Evolutionary conservation across 352 stramenopile species (phyloP).

Genomic region (Peronospora belbahrii): DNA sequence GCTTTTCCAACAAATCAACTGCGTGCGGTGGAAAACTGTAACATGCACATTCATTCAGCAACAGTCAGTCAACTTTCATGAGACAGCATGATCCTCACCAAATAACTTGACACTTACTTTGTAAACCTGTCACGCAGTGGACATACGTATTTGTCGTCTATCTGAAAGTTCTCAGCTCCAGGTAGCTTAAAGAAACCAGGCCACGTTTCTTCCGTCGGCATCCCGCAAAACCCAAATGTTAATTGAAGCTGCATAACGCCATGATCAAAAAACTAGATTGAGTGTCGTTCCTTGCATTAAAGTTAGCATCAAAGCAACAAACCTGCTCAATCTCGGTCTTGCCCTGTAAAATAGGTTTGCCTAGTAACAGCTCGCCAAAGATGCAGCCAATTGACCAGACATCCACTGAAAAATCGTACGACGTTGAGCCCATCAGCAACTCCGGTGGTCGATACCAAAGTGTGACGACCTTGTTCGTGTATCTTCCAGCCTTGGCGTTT

Average conservation of each 20-base stretch:
- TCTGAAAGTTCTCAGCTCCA: slow-evolving; percentile 51
- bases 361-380: slow-evolving; percentile 73
- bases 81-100: not conserved
- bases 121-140: slow-evolving; percentile 70
- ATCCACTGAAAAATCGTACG: slow-evolving; percentile 90
- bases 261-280: slow-evolving; percentile 1
- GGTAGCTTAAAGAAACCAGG: slow-evolving; percentile 68
- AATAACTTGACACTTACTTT: slow-evolving; percentile 37
- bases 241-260: slow-evolving; percentile 43
- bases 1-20: slow-evolving; percentile 89
- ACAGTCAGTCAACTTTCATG: not conserved
- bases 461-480: slow-evolving; percentile 94
- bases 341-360: slow-evolving; percentile 73
- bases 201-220: slow-evolving; percentile 77
- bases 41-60: not conserved
- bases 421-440: slow-evolving; percentile 87
- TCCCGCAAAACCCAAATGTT: slow-evolving; percentile 70
- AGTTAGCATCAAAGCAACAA: not conserved
- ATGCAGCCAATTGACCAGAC: slow-evolving; percentile 92
- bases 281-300: not conserved
- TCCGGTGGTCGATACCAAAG: slow-evolving; percentile 92
- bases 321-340: slow-evolving; percentile 82
- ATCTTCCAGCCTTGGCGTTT: slow-evolving; percentile 70
- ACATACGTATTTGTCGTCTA: slow-evolving; percentile 75
- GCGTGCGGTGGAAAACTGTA: slow-evolving; percentile 66